A percentile compares a stretch with the other conserved stretches of the same genome.
phyloP scores from a whole-genome alignment of 176 grass and related monocot genomes.

The Ampelocalamus luodianensis region DNA sequence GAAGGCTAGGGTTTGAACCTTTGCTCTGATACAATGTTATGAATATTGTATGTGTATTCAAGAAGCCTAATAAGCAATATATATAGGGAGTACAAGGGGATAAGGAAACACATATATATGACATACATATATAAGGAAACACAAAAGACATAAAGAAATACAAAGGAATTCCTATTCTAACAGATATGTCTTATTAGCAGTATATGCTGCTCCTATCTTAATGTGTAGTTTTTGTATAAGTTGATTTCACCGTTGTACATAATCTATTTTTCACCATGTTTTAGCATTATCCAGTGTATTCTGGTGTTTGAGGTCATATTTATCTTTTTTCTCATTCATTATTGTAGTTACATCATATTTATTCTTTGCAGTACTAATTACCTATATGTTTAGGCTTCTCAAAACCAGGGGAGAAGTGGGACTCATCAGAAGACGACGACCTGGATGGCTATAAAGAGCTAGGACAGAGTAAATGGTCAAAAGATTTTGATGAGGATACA shows the following conservation, averaged over 20 bases:
- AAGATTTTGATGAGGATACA: slow-evolving; percentile 76
- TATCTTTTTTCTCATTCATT: background rate
- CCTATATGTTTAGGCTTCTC: slow-evolving; percentile 40
- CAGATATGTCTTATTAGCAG: background rate
- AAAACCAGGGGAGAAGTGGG: slow-evolving; percentile 65
- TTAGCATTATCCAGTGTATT: slow-evolving; percentile 13
- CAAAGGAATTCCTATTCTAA: too few species aligned
- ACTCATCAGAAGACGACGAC: slow-evolving; percentile 65
- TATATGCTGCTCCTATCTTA: background rate
- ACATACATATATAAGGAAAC: too few species aligned
- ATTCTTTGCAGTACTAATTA: slow-evolving; percentile 10
- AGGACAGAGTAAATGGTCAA: slow-evolving; percentile 95
- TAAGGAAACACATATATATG: too few species aligned
- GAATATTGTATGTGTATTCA: too few species aligned
- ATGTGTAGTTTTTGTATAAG: background rate
- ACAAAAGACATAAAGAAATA: too few species aligned
- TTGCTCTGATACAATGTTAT: too few species aligned
- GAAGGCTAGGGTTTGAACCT: too few species aligned
- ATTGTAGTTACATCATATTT: slow-evolving; percentile 13
- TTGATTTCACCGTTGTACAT: background rate
- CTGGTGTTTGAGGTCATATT: background rate
- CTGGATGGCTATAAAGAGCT: slow-evolving; percentile 63
- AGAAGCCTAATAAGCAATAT: too few species aligned
- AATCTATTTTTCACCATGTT: background rate
- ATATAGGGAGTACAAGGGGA: too few species aligned